These are phyloP conservation scores for Stylonectria norvegica DNA, from an alignment of 2,329 filamentous ascomycete genomes.

Conservation along the genomic window DNA sequence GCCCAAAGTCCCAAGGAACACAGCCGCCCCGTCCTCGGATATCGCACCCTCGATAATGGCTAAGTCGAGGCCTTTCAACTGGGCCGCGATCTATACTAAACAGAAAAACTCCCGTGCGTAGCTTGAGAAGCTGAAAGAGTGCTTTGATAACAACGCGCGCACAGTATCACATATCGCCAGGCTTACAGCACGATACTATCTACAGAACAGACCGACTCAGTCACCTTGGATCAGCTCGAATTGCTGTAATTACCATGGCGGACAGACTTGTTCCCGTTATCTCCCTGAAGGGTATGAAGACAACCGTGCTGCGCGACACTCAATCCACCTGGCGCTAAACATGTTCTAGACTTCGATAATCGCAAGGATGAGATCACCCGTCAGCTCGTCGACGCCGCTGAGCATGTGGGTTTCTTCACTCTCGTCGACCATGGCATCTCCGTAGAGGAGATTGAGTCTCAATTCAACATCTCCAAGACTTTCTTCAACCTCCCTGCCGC, in stretches of 20 bases:
- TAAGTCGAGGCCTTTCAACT: not conserved
- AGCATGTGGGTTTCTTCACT: slow-evolving; percentile 52
- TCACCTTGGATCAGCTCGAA: too few relatives aligned
- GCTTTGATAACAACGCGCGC: not conserved
- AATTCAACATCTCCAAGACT: slow-evolving; percentile 20
- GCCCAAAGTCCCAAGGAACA: not conserved
- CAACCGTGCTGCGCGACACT: not conserved
- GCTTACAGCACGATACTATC: not conserved
- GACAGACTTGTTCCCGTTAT: slow-evolving; percentile 9
- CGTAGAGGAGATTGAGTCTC: slow-evolving; percentile 35
- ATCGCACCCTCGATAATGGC: not conserved
- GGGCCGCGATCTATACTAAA: not conserved
- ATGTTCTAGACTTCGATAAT: slow-evolving; percentile 36
- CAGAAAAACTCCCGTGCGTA: not conserved
- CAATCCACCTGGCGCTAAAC: not conserved
- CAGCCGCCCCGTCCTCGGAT: not conserved
- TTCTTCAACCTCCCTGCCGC: slow-evolving; percentile 47
- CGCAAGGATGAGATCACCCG: slow-evolving; percentile 47
- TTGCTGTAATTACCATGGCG: slow-evolving; percentile 6
- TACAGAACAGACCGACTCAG: too few relatives aligned
- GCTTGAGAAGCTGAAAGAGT: not conserved
- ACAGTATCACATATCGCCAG: not conserved
- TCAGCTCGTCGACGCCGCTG: slow-evolving; percentile 46
- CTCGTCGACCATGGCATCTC: slow-evolving; percentile 27
- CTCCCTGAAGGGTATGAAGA: slow-evolving; percentile 8